Conservation (phyloP, 2,329 filamentous ascomycete genomes). For the Colletotrichum shisoi region DNA sequence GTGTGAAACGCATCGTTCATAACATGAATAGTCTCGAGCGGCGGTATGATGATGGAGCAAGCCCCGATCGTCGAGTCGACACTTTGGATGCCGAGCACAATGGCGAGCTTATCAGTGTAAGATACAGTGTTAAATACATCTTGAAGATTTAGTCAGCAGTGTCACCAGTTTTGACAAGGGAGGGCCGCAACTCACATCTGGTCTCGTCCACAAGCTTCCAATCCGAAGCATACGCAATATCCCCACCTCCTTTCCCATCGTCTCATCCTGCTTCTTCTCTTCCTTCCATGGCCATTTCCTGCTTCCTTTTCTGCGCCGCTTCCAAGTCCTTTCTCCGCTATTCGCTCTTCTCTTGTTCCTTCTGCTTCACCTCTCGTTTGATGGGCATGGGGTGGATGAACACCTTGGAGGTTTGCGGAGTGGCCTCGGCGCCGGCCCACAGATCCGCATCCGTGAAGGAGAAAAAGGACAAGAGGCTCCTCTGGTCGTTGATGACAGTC, state of each 20-base stretch:
- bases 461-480: constrained; percentile 9
- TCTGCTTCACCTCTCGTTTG: background rate
- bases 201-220: constrained; percentile 36
- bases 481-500: constrained; percentile 12
- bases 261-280: background rate
- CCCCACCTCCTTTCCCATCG: constrained; percentile 7
- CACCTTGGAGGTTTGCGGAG: background rate
- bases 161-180: background rate
- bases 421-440: background rate
- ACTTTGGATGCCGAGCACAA: constrained; percentile 3
- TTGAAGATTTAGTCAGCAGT: background rate
- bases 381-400: constrained; percentile 5
- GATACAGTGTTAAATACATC: background rate
- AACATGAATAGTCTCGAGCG: constrained; percentile 34
- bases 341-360: background rate
- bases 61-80: constrained; percentile 26
- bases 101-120: background rate
- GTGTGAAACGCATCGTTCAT: constrained; percentile 42
- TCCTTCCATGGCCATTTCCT: background rate
- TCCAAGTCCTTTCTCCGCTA: background rate
- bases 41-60: constrained; percentile 38
- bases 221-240: constrained; percentile 19
- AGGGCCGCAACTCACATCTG: constrained; percentile 29
- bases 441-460: constrained; percentile 2
- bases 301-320: background rate